phyloP scores from a whole-genome alignment of 441 rosid genomes.

The Heliophila coronopifolia region DNA sequence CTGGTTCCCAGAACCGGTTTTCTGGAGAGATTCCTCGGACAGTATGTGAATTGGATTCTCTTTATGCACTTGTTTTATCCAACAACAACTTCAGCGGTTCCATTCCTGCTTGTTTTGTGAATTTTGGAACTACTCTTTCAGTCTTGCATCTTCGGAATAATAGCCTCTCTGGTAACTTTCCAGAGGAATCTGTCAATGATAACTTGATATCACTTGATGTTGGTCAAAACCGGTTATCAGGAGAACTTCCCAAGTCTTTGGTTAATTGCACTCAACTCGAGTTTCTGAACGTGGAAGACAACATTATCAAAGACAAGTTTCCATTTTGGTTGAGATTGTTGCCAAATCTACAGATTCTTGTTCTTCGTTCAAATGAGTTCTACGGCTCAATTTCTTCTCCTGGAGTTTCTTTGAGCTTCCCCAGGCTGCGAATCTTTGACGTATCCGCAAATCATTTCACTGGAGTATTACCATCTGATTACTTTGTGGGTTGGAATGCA shows the following conservation, averaged over 20 bases:
- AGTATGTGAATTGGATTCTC: neutral
- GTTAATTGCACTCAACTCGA: neutral
- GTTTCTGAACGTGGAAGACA: constrained; percentile 24
- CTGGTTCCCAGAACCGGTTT: neutral
- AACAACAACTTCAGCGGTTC: constrained; percentile 22
- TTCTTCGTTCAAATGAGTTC: constrained; percentile 18
- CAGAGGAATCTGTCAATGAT: neutral
- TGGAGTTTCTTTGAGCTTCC: neutral
- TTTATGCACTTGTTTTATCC: neutral
- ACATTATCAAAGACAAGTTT: constrained; percentile 1
- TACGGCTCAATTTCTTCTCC: constrained; percentile 14
- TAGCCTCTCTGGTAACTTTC: neutral
- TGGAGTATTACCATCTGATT: constrained; percentile 12
- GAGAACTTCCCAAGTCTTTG: constrained; percentile 1
- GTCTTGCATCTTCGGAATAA: constrained; percentile 10
- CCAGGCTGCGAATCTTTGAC: constrained; percentile 17
- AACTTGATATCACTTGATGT: neutral
- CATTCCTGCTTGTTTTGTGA: constrained; percentile 6
- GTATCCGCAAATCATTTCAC: constrained; percentile 12
- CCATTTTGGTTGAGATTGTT: constrained; percentile 20
- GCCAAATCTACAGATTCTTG: constrained; percentile 11
- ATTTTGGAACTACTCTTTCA: neutral
- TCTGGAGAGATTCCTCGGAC: neutral
- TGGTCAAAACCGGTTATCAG: constrained; percentile 5
- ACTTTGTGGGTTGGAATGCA: constrained; percentile 24